Evolutionary conservation across 495 filamentous ascomycete genomes (phyloP).

Genomic region (Patellaria atrata): DNA sequence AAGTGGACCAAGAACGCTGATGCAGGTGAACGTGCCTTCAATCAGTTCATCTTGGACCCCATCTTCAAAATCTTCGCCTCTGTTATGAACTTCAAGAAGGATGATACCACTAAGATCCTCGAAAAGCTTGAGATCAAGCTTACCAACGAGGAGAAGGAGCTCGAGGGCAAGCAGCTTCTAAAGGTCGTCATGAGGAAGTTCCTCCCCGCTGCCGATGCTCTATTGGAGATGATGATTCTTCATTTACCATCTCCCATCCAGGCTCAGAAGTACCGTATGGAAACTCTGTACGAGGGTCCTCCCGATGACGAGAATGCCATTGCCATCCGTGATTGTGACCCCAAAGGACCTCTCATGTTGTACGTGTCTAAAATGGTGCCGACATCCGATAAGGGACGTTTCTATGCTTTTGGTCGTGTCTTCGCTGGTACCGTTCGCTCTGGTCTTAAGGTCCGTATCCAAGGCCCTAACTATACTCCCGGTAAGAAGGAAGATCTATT

Average conservation of each 20-base stretch:
- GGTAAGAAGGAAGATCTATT: slow-evolving; percentile 98
- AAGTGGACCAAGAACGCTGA: slow-evolving; percentile 98
- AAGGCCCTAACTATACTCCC: slow-evolving; percentile 96
- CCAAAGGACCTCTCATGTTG: slow-evolving; percentile 96
- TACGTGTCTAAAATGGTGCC: slow-evolving; percentile 99
- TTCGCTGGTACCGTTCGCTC: slow-evolving; percentile 95
- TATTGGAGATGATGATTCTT: slow-evolving; percentile 99
- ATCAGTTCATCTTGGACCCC: slow-evolving; percentile 94
- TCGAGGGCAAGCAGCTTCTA: slow-evolving; percentile 91
- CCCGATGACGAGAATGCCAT: slow-evolving; percentile 80
- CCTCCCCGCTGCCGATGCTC: slow-evolving; percentile 91
- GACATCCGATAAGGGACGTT: slow-evolving; percentile 98
- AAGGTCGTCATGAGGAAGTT: slow-evolving; percentile 98
- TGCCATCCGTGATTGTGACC: slow-evolving; percentile 94
- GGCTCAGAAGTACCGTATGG: slow-evolving; percentile 94
- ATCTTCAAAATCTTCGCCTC: slow-evolving; percentile 97
- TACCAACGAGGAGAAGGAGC: slow-evolving; percentile 66
- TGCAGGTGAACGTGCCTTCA: slow-evolving; percentile 93
- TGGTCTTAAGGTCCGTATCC: slow-evolving; percentile 98
- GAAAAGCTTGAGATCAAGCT: slow-evolving; percentile 92
- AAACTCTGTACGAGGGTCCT: slow-evolving; percentile 98
- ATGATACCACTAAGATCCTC: slow-evolving; percentile 69
- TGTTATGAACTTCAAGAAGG: slow-evolving; percentile 98
- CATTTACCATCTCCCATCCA: slow-evolving; percentile 93
- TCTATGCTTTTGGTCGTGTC: slow-evolving; percentile 99